These are phyloP conservation scores for Boechera retrofracta DNA, from an alignment of 345 rosid genomes.

Conservation along the genomic window DNA sequence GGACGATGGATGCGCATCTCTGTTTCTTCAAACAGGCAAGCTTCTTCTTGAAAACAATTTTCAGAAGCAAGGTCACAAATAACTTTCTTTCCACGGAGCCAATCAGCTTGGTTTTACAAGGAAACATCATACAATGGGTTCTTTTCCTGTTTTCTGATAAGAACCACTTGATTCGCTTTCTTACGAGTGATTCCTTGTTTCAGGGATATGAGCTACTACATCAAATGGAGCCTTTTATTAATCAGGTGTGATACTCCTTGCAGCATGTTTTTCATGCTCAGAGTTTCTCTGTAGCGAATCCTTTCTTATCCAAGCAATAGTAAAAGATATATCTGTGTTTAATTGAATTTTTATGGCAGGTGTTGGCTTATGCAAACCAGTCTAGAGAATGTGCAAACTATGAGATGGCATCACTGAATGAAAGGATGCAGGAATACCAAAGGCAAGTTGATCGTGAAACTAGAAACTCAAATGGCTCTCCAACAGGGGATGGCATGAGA, in stretches of 20 bases:
- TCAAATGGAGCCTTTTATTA: constrained; percentile 81
- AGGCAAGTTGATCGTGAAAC: constrained; percentile 68
- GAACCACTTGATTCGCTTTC: constrained; percentile 12
- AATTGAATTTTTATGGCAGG: constrained; percentile 48
- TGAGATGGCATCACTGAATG: constrained; percentile 74
- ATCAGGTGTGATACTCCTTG: constrained; percentile 56
- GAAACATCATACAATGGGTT: neutral
- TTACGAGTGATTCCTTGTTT: constrained; percentile 29
- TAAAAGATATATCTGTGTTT: neutral
- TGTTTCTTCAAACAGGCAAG: constrained; percentile 74
- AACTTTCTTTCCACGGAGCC: constrained; percentile 1
- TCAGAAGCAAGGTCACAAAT: constrained; percentile 11
- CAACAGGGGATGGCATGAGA: constrained; percentile 51
- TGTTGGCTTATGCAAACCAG: constrained; percentile 79
- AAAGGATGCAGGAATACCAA: constrained; percentile 74
- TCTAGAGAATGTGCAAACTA: constrained; percentile 82
- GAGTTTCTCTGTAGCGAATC: neutral
- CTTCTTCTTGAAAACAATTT: neutral
- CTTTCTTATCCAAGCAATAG: constrained; percentile 7
- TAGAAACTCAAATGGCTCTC: constrained; percentile 50
- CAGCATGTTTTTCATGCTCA: neutral
- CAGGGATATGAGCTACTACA: constrained; percentile 83
- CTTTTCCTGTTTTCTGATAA: neutral
- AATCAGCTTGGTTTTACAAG: constrained; percentile 21
- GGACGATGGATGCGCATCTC: constrained; percentile 78